Base-by-base conservation (phyloP, 192 early-diverging fungal species). In the Backusella circina region DNA sequence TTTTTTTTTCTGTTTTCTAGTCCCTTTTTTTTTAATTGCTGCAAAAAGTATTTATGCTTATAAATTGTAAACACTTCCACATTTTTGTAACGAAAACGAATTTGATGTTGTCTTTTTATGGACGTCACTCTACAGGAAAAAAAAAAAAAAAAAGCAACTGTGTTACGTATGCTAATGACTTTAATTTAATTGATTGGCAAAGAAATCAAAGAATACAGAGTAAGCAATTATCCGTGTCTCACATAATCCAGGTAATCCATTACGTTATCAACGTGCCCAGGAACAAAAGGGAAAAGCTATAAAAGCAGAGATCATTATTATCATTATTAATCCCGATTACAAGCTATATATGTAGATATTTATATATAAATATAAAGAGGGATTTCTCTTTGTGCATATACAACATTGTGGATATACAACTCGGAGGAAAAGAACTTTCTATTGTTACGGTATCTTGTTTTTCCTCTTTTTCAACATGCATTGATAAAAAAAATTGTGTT, bases 171-270 rank as follows among this genome's bases (percentile, higher is more conserved):
- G 12, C 54, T 61, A 61, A 61, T 61, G 54, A 13, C 54, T 28
- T 61, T 61, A 61, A 61, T 61, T 61, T 61, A 61, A 61, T 61
- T 61, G 54, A 61, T 61, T 61, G 54, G 54, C 2, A 61, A 61
- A 3, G 54, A 57, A 57, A 57, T 10, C 2, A 28, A 26, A 23
- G 54, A 61, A 12, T 10, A 61, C 26, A 28, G 26, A 61, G 54
- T 61, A 61, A 61, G 54, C 54, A 26, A 61, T 61, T 61, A 61
- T 7, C 21, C 54, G 54, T 61, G 54, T 61, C 54, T 61, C 54
- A 61, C 54, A 61, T 61, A 23, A 28, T 28, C 54, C 7, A 28
- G 54, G 3, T 15, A n/a, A 61, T 57, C n/a, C 51, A 57, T 57
- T 57, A 57, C 51, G 21, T 28, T 57, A 57, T 51, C 47, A 21